Conservation (phyloP, 1,284 basidiomycete genomes). For the Gomphus sp. region DNA sequence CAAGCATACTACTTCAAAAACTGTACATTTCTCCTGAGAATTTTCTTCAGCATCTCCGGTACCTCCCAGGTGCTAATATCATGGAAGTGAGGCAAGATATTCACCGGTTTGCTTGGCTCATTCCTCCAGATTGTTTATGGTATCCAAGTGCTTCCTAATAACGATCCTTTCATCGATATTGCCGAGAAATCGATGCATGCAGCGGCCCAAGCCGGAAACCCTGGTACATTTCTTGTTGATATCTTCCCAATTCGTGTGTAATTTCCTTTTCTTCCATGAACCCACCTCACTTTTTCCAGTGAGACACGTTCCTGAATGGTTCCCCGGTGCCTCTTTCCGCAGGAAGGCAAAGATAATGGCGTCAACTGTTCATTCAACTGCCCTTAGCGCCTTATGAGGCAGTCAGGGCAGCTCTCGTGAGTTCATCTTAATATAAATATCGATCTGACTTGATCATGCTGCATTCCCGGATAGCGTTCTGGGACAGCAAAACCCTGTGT, state of each 20-base stretch:
- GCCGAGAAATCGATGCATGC: too few relatives aligned
- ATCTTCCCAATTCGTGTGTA: constrained; percentile 24
- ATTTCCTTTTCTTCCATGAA: background rate
- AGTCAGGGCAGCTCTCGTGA: constrained; percentile 2
- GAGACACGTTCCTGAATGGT: constrained; percentile 36
- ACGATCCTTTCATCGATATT: too few relatives aligned
- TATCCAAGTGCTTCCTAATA: too few relatives aligned
- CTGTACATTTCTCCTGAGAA: too few relatives aligned
- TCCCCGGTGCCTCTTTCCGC: constrained; percentile 38
- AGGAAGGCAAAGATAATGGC: constrained; percentile 28
- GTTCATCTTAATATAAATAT: background rate
- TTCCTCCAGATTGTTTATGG: too few relatives aligned
- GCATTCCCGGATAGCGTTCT: background rate
- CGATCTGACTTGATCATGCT: background rate
- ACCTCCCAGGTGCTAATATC: too few relatives aligned
- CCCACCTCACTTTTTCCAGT: constrained; percentile 20
- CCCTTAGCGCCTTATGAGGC: constrained; percentile 19
- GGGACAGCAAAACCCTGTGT: background rate
- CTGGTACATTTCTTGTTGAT: constrained; percentile 21
- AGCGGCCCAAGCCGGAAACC: too few relatives aligned
- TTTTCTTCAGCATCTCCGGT: too few relatives aligned
- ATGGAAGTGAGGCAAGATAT: too few relatives aligned
- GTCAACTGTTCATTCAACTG: constrained; percentile 22
- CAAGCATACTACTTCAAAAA: too few relatives aligned
- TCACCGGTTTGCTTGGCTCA: too few relatives aligned